These are phyloP conservation scores for Cyclotella cryptica DNA, from an alignment of 108 stramenopile genomes.

Conservation along the genomic window DNA sequence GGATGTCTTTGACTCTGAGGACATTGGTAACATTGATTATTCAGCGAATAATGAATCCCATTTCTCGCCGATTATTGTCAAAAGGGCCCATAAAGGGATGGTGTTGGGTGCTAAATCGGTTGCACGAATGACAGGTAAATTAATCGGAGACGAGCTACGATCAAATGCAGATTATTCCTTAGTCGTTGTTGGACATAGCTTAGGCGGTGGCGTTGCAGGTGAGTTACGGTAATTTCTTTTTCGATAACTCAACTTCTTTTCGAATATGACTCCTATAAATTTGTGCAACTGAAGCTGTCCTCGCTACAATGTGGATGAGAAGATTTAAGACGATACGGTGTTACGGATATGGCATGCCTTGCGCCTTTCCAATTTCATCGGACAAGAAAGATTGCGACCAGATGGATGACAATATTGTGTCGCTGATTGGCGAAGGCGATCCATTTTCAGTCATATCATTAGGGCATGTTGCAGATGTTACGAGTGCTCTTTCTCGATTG, in stretches of 20 bases:
- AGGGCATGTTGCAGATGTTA: constrained; percentile 73
- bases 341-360: constrained; percentile 49
- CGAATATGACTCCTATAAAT: no score
- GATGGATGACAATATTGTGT: constrained; percentile 42
- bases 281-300: no score
- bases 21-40: constrained; percentile 22
- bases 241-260: no score
- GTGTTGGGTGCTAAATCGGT: constrained; percentile 62
- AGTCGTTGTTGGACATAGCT: constrained; percentile 72
- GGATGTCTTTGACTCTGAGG: constrained; percentile 26
- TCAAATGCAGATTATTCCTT: constrained; percentile 58
- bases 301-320: constrained; percentile 65
- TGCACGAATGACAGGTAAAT: constrained; percentile 48
- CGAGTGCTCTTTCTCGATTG: constrained; percentile 55
- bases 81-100: constrained; percentile 79
- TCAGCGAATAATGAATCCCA: neutral
- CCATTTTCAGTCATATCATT: constrained; percentile 74
- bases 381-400: no score
- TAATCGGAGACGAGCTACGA: constrained; percentile 56
- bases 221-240: no score
- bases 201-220: constrained; percentile 76
- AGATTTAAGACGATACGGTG: constrained; percentile 42
- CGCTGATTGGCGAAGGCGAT: constrained; percentile 72
- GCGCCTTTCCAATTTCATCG: constrained; percentile 43
- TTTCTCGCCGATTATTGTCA: constrained; percentile 14